phyloP scores from a whole-genome alignment of 2,329 filamentous ascomycete genomes.

The Daldinia sp. region DNA sequence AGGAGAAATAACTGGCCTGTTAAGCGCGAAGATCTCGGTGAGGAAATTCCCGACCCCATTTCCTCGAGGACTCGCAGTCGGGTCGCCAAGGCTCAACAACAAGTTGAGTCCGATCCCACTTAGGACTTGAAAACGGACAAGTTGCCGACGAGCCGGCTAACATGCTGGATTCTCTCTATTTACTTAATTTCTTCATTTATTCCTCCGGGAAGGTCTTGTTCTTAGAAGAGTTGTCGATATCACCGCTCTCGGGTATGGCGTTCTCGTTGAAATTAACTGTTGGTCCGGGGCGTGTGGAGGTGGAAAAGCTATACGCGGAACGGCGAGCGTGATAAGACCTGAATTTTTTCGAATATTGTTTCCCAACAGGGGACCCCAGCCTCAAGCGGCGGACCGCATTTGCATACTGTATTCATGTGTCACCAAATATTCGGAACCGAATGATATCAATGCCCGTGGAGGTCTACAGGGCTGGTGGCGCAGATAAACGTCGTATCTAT shows the following conservation, averaged over 20 bases:
- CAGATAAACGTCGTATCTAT: background rate
- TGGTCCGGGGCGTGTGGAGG: background rate
- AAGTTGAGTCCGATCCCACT: background rate
- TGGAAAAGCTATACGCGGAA: background rate
- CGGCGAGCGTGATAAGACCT: background rate
- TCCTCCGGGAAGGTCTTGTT: background rate
- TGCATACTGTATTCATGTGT: background rate
- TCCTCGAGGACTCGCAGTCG: slow-evolving; percentile 31
- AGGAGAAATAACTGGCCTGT: slow-evolving; percentile 17
- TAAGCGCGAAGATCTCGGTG: background rate
- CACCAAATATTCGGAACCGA: background rate
- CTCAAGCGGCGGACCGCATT: background rate
- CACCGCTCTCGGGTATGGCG: background rate
- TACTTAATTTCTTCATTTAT: background rate
- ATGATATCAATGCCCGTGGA: background rate
- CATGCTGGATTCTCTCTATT: background rate
- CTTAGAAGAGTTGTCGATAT: background rate
- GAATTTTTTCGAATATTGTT: background rate
- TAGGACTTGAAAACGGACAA: background rate
- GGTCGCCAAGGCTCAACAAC: background rate
- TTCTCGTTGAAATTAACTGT: background rate
- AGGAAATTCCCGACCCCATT: slow-evolving; percentile 21
- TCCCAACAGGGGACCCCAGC: background rate
- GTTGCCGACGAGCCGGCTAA: background rate
- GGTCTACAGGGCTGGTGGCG: background rate